Percentiles rank a stretch among this genome's conserved stretches.
These are phyloP conservation scores for Amauroascus niger DNA, from an alignment of 2,329 filamentous ascomycete species.

Conservation along the genomic window DNA sequence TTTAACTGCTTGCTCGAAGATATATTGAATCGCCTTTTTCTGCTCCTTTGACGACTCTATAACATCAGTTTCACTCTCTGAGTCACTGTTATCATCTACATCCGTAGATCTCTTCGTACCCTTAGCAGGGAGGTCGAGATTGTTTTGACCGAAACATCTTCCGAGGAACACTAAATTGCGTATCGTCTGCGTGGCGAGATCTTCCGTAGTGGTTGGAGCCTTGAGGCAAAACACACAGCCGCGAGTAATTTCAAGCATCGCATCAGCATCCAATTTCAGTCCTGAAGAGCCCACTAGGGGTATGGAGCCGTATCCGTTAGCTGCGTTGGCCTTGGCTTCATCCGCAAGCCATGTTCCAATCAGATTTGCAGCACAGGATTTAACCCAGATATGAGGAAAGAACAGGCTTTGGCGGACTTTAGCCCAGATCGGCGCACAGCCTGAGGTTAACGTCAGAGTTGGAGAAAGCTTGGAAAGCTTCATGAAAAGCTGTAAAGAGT, in stretches of 20 bases:
- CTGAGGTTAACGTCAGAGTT: constrained; percentile 50
- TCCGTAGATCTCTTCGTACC: constrained; percentile 34
- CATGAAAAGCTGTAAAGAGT: constrained; percentile 58
- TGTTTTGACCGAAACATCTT: constrained; percentile 52
- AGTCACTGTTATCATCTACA: constrained; percentile 33
- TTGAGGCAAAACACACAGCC: constrained; percentile 52
- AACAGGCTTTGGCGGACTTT: constrained; percentile 59
- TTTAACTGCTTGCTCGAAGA: constrained; percentile 68
- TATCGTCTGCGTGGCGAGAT: constrained; percentile 66
- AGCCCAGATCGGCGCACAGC: constrained; percentile 59
- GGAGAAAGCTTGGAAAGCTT: constrained; percentile 60
- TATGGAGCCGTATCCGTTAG: constrained; percentile 44
- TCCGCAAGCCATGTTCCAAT: constrained; percentile 70
- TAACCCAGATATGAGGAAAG: constrained; percentile 63
- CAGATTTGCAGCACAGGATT: constrained; percentile 64
- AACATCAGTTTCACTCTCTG: constrained; percentile 40
- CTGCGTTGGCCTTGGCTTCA: constrained; percentile 56
- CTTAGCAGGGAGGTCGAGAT: constrained; percentile 36
- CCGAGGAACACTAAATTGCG: constrained; percentile 78
- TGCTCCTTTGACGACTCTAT: constrained; percentile 36
- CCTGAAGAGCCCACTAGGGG: constrained; percentile 62
- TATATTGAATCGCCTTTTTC: constrained; percentile 55
- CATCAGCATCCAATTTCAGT: constrained; percentile 54
- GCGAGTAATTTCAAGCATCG: constrained; percentile 52
- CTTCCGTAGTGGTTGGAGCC: constrained; percentile 56